Conservation (phyloP, 2,329 filamentous ascomycete species). For the Sclerotinia trifoliorum region DNA sequence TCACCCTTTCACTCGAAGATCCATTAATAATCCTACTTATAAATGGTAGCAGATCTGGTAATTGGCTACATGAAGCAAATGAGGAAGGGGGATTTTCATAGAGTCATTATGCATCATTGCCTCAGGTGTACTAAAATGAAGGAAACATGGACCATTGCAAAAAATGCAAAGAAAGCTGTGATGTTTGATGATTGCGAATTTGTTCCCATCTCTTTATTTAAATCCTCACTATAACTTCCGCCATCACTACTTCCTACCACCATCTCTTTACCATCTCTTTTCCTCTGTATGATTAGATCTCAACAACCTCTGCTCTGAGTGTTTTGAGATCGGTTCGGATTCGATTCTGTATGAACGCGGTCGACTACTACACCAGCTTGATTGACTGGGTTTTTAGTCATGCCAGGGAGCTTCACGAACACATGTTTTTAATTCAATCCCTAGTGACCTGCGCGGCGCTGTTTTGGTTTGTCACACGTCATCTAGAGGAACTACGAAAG, state of each 20-base stretch:
- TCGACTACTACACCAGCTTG: slow-evolving; percentile 37
- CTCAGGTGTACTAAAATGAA: neutral
- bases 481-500: neutral
- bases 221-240: neutral
- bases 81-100: neutral
- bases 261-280: neutral
- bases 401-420: slow-evolving; percentile 35
- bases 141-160: slow-evolving; percentile 8
- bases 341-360: slow-evolving; percentile 40
- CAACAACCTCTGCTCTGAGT: slow-evolving; percentile 22
- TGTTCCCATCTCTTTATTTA: neutral
- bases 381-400: slow-evolving; percentile 39
- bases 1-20: fast-evolving
- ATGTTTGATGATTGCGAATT: slow-evolving; percentile 1
- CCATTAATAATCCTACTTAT: neutral
- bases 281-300: neutral
- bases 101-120: slow-evolving; percentile 15
- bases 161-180: slow-evolving; percentile 11
- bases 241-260: neutral
- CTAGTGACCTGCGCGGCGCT: slow-evolving; percentile 39
- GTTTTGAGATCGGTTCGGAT: slow-evolving; percentile 22
- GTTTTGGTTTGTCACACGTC: slow-evolving; percentile 33
- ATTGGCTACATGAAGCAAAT: neutral
- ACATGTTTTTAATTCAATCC: slow-evolving; percentile 40
- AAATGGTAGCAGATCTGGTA: neutral